These are phyloP conservation scores for Flammula alnicola DNA, from an alignment of 1,284 basidiomycete genomes.

Conservation along the genomic window DNA sequence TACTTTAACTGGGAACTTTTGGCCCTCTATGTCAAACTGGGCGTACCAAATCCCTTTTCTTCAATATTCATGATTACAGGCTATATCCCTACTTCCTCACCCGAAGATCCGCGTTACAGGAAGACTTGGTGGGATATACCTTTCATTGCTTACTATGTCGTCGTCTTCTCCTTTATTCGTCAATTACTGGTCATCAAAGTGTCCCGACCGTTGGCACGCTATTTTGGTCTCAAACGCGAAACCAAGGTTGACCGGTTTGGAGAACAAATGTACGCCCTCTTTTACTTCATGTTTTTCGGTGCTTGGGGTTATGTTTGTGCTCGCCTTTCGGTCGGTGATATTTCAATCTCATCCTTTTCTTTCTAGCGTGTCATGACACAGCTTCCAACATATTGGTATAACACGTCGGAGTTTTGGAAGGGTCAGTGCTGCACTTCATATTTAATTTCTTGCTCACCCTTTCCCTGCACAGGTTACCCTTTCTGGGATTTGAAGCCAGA, in stretches of 20 bases:
- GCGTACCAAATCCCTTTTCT: too few relatives aligned
- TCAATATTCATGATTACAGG: too few relatives aligned
- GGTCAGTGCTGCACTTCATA: too few relatives aligned
- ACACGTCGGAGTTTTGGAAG: conserved; percentile 82
- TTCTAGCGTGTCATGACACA: too few relatives aligned
- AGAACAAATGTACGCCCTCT: conserved; percentile 84
- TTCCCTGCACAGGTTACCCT: conserved; percentile 77
- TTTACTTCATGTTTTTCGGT: conserved; percentile 81
- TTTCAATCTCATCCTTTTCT: background rate
- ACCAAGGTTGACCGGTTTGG: conserved; percentile 78
- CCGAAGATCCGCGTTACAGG: too few relatives aligned
- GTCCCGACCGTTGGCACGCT: conserved; percentile 72
- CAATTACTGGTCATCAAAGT: conserved; percentile 77
- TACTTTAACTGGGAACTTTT: conserved; percentile 85
- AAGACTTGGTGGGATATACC: too few relatives aligned
- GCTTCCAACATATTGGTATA: conserved; percentile 93
- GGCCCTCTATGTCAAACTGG: too few relatives aligned
- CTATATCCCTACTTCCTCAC: too few relatives aligned
- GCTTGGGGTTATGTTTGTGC: conserved; percentile 71
- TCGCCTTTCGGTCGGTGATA: background rate
- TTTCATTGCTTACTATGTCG: too few relatives aligned
- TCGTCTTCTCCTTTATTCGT: conserved; percentile 91
- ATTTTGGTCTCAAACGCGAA: conserved; percentile 69
- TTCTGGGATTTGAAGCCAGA: conserved; percentile 86
- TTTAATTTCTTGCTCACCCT: background rate